These are phyloP conservation scores for Didymella pinodella DNA, from an alignment of 2,329 filamentous ascomycete species.

Conservation along the genomic window DNA sequence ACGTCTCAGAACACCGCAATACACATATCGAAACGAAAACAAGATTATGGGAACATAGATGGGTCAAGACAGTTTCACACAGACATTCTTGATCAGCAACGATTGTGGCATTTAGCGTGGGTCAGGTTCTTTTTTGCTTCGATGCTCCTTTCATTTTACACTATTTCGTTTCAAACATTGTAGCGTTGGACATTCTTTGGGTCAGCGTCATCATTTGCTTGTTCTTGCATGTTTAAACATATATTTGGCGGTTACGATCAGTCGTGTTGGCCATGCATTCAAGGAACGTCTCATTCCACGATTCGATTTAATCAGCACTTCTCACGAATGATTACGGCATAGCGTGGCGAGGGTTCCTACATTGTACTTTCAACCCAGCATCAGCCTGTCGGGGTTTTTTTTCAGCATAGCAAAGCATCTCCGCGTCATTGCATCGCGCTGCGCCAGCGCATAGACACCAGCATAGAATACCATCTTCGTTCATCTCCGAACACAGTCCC, in stretches of 20 bases:
- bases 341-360: conserved; percentile 36
- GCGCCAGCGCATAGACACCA: conserved; percentile 23
- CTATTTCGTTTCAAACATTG: conserved; percentile 37
- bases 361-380: conserved; percentile 27
- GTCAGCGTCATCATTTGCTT: conserved; percentile 30
- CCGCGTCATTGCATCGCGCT: conserved; percentile 30
- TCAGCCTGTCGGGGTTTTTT: conserved; percentile 20
- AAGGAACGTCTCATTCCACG: conserved; percentile 9
- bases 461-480: conserved; percentile 27
- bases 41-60: conserved; percentile 29
- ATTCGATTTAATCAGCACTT: conserved; percentile 15
- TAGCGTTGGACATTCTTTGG: conserved; percentile 35
- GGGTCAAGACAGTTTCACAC: conserved; percentile 25
- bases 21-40: conserved; percentile 31
- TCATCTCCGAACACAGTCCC: conserved; percentile 26
- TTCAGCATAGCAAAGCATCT: conserved; percentile 26
- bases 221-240: conserved; percentile 37
- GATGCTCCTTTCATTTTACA: conserved; percentile 30
- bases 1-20: conserved; percentile 15
- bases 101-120: conserved; percentile 52
- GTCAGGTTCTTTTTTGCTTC: conserved; percentile 35
- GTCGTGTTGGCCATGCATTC: conserved; percentile 24
- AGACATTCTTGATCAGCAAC: conserved; percentile 36
- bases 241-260: conserved; percentile 35
- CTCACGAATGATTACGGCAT: conserved; percentile 29